Evolutionary conservation across 1,284 basidiomycete species (phyloP), one percentile per base, ranked within the genome.

Genomic region (Ceratobasidium sp.): DNA sequence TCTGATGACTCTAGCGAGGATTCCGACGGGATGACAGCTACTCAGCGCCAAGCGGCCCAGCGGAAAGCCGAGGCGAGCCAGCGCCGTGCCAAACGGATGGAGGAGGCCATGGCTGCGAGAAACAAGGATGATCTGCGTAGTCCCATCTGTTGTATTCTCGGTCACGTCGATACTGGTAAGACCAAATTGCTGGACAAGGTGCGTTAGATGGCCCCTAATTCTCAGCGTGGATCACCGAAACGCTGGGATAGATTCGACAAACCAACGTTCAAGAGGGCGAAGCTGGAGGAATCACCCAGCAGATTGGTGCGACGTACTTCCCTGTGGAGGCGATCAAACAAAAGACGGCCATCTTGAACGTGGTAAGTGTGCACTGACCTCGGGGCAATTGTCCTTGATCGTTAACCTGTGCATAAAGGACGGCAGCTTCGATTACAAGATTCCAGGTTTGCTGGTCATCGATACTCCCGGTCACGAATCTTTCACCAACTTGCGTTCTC

Each of bases 301-400:
- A 99, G 78, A 99, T 99, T 75, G 97, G 97, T 84, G 97, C 97
- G n/a, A 99, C 97, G 0, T 99, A 97, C 84, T 99, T 99, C 88
- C 97, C 97, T 54, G 90, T 92, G 56, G 92, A 96, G n/a, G 94
- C 95, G 6, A 97, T 99, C 78, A 88, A 91, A 80, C 86, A 87
- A 68, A 99, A 99, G 85, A 98, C 96, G 1, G 83, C 84, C 20
- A 94, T 97, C 20, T 82, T 99, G 80, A 96, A 98, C 81, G 91
- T 87, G 80, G 91, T 88, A 72, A 62, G 79, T 77, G 17, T 12
- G 4, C 13, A 22, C 58, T 13, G 22, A 34, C 29, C 22, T 13
- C 12, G 55, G 57, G 52, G 45, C 64, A 64, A 68, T 52, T 71
- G 53, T 25, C 34, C n/a, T 15, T 55, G n/a, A 54, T 17, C 40